phyloP scores from a whole-genome alignment of 805 yeast genomes.

The Tetrapisispora namnaoensis region DNA sequence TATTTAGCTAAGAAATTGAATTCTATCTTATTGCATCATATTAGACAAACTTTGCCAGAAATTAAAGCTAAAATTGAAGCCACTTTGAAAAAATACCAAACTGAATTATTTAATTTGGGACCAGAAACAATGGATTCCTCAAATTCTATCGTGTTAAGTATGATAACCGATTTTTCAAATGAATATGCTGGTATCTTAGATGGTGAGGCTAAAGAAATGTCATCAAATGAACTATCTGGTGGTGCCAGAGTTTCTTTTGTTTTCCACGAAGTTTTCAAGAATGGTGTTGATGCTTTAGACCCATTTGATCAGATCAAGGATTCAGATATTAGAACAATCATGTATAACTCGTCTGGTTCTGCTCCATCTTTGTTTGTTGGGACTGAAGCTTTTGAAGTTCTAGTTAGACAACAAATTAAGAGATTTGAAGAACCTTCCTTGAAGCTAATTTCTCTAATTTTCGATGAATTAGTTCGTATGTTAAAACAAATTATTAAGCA shows the following conservation, averaged over 20 bases:
- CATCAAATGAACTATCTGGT: constrained; percentile 86
- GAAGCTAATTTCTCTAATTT: constrained; percentile 80
- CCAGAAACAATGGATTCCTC: constrained; percentile 88
- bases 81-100: constrained; percentile 74
- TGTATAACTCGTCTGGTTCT: constrained; percentile 94
- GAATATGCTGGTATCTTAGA: constrained; percentile 86
- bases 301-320: constrained; percentile 96
- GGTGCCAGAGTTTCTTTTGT: constrained; percentile 97
- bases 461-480: constrained; percentile 90
- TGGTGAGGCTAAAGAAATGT: constrained; percentile 85
- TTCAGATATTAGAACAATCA: constrained; percentile 89
- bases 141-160: constrained; percentile 76
- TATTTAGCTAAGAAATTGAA: constrained; percentile 87
- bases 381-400: constrained; percentile 91
- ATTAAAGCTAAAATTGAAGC: constrained; percentile 83
- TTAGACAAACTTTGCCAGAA: constrained; percentile 81
- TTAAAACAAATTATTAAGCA: constrained; percentile 73
- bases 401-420: constrained; percentile 85
- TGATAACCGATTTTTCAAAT: constrained; percentile 85
- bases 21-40: constrained; percentile 80
- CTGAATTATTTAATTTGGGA: constrained; percentile 68
- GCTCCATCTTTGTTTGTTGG: constrained; percentile 95
- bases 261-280: constrained; percentile 90
- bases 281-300: constrained; percentile 83
- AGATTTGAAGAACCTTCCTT: constrained; percentile 91